These are phyloP conservation scores for Oehlia diaphana DNA, from an alignment of 192 early-diverging fungal genomes.

Conservation along the genomic window DNA sequence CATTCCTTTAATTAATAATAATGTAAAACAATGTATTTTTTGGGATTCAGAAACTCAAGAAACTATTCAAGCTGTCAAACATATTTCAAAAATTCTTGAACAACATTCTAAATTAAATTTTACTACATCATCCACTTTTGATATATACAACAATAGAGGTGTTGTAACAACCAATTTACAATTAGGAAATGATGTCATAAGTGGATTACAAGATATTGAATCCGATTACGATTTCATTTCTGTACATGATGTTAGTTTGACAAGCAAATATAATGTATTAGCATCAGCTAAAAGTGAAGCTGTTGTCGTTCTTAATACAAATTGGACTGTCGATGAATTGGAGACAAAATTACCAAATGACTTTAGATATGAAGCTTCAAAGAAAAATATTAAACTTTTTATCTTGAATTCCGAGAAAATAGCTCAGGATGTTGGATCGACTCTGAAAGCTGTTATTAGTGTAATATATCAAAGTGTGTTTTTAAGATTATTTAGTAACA, in stretches of 20 bases:
- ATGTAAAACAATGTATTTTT: constrained; percentile 50
- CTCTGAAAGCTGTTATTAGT: constrained; percentile 55
- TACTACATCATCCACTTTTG: constrained; percentile 46
- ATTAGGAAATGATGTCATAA: constrained; percentile 44
- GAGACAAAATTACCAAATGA: constrained; percentile 65
- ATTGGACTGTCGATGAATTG: constrained; percentile 68
- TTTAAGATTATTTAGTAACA: constrained; percentile 26
- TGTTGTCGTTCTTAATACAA: constrained; percentile 64
- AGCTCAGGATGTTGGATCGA: constrained; percentile 54
- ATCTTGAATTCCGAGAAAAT: constrained; percentile 65
- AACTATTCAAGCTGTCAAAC: constrained; percentile 54
- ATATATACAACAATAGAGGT: constrained; percentile 61
- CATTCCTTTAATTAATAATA: constrained; percentile 33
- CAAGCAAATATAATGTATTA: constrained; percentile 63
- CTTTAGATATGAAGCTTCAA: constrained; percentile 56
- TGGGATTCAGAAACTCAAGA: constrained; percentile 55
- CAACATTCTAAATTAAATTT: constrained; percentile 39
- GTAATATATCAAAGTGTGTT: constrained; percentile 61
- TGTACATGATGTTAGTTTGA: constrained; percentile 62
- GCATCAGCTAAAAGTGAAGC: constrained; percentile 50
- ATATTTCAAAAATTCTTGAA: constrained; percentile 48
- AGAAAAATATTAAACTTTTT: constrained; percentile 55
- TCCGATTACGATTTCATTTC: constrained; percentile 56
- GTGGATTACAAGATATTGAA: constrained; percentile 38
- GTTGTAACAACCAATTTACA: constrained; percentile 59